phyloP scores from a whole-genome alignment of 2,329 filamentous ascomycete species.

The Colletotrichum plurivorum region DNA sequence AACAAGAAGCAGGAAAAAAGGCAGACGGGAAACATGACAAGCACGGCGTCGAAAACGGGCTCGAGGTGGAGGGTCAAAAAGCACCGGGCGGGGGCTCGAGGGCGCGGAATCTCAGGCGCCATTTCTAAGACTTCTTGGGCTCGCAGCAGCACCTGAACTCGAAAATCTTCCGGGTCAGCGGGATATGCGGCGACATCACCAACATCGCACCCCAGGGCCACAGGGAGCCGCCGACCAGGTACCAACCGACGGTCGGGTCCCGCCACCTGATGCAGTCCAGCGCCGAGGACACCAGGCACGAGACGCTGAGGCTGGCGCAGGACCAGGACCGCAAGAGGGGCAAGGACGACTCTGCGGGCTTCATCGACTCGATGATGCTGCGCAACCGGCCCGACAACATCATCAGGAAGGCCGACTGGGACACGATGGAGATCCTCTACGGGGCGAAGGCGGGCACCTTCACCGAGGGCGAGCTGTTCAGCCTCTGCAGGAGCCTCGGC shows the following conservation, averaged over 20 bases:
- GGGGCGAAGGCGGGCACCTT: background rate
- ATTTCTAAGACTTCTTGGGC: background rate
- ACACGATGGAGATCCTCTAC: conserved; percentile 5
- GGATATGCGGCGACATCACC: conserved; percentile 10
- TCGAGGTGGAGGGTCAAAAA: background rate
- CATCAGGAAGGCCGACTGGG: background rate
- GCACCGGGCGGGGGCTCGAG: background rate
- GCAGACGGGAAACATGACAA: no score
- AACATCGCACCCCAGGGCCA: conserved; percentile 1
- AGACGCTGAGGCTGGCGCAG: background rate
- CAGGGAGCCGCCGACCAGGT: background rate
- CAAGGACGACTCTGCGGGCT: background rate
- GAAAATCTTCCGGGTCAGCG: background rate
- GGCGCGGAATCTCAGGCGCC: background rate
- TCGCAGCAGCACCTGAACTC: background rate
- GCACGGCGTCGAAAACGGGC: no score
- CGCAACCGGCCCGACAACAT: background rate
- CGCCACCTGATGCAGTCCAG: background rate
- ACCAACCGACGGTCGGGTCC: background rate
- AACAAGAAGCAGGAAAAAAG: background rate
- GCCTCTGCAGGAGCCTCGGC: background rate
- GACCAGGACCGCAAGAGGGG: background rate
- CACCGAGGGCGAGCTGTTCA: background rate
- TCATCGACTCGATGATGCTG: background rate
- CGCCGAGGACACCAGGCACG: background rate